Evolutionary conservation across 768 basidiomycete genomes (phyloP).

Genomic region (Agrocybe pediades): DNA sequence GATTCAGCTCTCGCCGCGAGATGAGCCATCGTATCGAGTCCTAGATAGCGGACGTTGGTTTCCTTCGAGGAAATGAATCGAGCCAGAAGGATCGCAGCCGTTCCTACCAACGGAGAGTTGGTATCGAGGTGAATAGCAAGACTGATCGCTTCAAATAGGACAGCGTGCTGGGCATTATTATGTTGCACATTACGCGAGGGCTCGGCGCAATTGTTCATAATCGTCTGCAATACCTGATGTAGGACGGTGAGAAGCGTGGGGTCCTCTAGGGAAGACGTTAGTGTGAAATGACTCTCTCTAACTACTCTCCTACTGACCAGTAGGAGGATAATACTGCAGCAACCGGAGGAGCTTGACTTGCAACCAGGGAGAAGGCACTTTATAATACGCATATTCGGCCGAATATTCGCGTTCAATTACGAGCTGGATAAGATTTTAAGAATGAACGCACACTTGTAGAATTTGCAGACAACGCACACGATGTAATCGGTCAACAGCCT

Average conservation of each 20-base stretch:
- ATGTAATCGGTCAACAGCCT: constrained; percentile 88
- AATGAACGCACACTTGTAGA: not conserved
- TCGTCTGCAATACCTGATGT: constrained; percentile 81
- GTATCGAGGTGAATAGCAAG: constrained; percentile 96
- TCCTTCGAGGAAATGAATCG: constrained; percentile 98
- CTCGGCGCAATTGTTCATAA: constrained; percentile 91
- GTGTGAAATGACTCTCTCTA: not conserved
- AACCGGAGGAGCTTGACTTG: constrained; percentile 94
- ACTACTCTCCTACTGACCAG: constrained; percentile 55
- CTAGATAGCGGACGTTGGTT: constrained; percentile 97
- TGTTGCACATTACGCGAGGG: constrained; percentile 95
- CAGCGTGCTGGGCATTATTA: constrained; percentile 96
- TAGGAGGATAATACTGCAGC: constrained; percentile 93
- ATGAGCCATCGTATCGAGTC: constrained; percentile 97
- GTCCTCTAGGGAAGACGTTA: constrained; percentile 43
- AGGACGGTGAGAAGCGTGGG: constrained; percentile 74
- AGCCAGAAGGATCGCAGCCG: constrained; percentile 88
- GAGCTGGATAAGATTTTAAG: constrained; percentile 49
- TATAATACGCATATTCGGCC: constrained; percentile 93
- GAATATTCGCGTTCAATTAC: constrained; percentile 90
- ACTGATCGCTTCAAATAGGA: constrained; percentile 97
- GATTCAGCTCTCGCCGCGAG: constrained; percentile 93
- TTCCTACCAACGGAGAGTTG: constrained; percentile 83
- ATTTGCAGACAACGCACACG: constrained; percentile 52
- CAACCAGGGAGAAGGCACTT: constrained; percentile 96